Evolutionary conservation across 1,139 yeast genomes (phyloP).

Genomic region (Geotrichum reessii): DNA sequence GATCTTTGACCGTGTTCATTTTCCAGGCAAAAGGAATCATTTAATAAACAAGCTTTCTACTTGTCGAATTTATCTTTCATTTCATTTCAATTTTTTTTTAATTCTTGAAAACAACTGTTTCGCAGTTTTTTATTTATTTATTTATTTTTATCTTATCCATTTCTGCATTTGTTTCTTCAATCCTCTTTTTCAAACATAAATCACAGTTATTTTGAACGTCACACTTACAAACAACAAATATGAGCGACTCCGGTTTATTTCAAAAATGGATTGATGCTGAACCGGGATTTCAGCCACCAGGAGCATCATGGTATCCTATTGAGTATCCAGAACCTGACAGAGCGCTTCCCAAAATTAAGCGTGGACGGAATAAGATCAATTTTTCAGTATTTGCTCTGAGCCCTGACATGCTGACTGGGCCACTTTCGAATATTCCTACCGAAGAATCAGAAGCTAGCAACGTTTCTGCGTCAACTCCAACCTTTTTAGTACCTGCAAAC

Average conservation of each 20-base stretch:
- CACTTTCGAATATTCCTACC: not conserved
- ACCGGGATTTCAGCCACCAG: slow-evolving; percentile 7
- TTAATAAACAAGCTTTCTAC: not conserved
- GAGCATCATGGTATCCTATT: slow-evolving; percentile 10
- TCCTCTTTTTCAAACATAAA: not conserved
- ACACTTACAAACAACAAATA: not conserved
- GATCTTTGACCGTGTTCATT: not conserved
- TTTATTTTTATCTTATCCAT: not conserved
- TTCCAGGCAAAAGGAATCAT: not conserved
- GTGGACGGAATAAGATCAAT: not conserved
- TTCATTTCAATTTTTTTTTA: not conserved
- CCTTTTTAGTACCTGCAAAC: not conserved
- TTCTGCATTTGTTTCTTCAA: not conserved
- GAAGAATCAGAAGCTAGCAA: not conserved
- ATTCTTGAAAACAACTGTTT: not conserved
- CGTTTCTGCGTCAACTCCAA: not conserved
- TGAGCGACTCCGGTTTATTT: not conserved
- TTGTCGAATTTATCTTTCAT: not conserved
- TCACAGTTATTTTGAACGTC: not conserved
- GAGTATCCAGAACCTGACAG: slow-evolving; percentile 6
- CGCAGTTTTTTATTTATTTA: no score
- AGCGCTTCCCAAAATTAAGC: slow-evolving; percentile 3
- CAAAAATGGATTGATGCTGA: slow-evolving; percentile 3
- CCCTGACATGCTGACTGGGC: slow-evolving; percentile 5
- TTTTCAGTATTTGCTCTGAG: slow-evolving; percentile 1